A percentile compares a stretch with the other conserved stretches of the same genome.
Evolutionary conservation across 2,329 filamentous ascomycete species (phyloP).

Genomic region (Septoria linicola): DNA sequence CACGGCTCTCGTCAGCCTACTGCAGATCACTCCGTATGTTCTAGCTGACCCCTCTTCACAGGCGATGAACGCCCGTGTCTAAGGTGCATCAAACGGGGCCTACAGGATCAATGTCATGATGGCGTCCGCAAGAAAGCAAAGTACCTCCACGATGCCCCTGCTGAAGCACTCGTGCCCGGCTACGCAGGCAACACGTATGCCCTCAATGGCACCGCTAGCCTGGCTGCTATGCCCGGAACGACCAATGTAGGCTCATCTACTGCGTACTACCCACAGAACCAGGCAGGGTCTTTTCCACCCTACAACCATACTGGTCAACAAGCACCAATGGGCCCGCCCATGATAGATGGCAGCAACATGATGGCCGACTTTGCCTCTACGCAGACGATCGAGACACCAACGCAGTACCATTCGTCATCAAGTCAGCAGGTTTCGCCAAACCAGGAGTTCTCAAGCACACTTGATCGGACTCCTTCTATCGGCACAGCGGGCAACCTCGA

Average conservation of each 20-base stretch:
- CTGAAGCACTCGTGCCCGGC: slow-evolving; percentile 84
- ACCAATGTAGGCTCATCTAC: slow-evolving; percentile 32
- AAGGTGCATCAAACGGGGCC: slow-evolving; percentile 87
- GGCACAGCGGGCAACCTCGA: slow-evolving; percentile 49
- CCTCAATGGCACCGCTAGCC: slow-evolving; percentile 26
- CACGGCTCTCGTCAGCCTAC: not conserved
- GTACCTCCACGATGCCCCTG: slow-evolving; percentile 93
- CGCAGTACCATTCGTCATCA: slow-evolving; percentile 64
- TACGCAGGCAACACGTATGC: slow-evolving; percentile 67
- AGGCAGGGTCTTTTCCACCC: slow-evolving; percentile 43
- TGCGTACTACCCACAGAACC: slow-evolving; percentile 47
- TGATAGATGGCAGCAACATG: slow-evolving; percentile 42
- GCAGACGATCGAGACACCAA: slow-evolving; percentile 59
- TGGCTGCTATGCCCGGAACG: slow-evolving; percentile 25
- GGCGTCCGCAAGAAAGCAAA: slow-evolving; percentile 98
- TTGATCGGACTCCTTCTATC: slow-evolving; percentile 44
- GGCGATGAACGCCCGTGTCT: slow-evolving; percentile 94
- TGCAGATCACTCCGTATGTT: slow-evolving; percentile 1
- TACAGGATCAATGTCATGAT: slow-evolving; percentile 90
- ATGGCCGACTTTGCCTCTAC: slow-evolving; percentile 60
- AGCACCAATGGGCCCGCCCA: slow-evolving; percentile 43
- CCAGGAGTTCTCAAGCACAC: slow-evolving; percentile 49
- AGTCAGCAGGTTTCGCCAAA: slow-evolving; percentile 51
- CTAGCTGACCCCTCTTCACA: slow-evolving; percentile 45
- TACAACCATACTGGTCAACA: slow-evolving; percentile 34